These are phyloP conservation scores for Globisporangium splendens DNA, from an alignment of 352 stramenopile genomes.

Conservation along the genomic window DNA sequence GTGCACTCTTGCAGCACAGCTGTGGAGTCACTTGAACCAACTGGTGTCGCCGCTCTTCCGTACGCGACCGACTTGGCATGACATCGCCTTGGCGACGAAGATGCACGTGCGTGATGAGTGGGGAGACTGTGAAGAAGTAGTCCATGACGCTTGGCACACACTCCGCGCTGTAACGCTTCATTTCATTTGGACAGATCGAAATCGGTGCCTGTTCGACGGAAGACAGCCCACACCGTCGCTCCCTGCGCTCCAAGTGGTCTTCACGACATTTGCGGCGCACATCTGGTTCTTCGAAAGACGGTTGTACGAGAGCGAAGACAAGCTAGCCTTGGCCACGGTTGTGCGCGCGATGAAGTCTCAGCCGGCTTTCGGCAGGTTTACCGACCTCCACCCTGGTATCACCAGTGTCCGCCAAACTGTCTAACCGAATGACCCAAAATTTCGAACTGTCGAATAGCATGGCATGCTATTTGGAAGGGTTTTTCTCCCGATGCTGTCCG, in stretches of 20 bases:
- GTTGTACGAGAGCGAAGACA: no score
- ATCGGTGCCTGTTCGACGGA: constrained; percentile 11
- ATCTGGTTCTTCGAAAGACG: no score
- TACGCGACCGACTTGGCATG: constrained; percentile 5
- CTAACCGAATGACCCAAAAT: no score
- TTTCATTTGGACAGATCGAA: constrained; percentile 13
- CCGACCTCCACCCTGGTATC: no score
- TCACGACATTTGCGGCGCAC: constrained; percentile 8
- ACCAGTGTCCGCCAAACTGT: no score
- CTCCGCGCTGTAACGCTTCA: constrained; percentile 11
- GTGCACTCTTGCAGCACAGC: not conserved
- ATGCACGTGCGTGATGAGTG: not conserved
- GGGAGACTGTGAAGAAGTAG: constrained; percentile 3
- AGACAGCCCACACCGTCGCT: not conserved
- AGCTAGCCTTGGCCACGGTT: no score
- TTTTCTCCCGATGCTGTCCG: no score
- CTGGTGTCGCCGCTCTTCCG: not conserved
- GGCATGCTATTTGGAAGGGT: no score
- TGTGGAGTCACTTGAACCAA: not conserved
- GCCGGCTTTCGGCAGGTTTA: no score
- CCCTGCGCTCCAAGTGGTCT: constrained; percentile 8
- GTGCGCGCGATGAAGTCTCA: no score
- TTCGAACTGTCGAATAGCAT: no score
- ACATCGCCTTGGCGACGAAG: constrained; percentile 4
- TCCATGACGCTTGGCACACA: constrained; percentile 9